Conservation (phyloP, 306 rosid genomes). For the Corylus heterophylla region DNA sequence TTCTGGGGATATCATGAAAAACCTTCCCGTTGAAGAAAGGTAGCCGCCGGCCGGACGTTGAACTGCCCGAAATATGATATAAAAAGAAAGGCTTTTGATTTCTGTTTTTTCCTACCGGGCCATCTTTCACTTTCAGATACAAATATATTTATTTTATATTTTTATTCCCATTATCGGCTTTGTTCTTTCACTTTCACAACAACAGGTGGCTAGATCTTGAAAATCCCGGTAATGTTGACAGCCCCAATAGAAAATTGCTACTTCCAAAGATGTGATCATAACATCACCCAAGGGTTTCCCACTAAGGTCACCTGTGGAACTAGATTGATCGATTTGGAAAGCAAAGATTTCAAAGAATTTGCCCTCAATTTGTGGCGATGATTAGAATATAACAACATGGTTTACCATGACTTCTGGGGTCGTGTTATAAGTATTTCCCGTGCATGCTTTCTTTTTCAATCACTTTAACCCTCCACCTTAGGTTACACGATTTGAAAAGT, state of each 20-base stretch:
- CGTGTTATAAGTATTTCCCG: constrained; percentile 2
- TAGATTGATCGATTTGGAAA: neutral
- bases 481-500: neutral
- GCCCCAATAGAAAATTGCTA: constrained; percentile 17
- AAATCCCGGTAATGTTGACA: constrained; percentile 54
- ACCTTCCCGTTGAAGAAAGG: neutral
- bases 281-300: constrained; percentile 9
- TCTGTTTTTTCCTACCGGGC: too few species aligned
- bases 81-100: too few species aligned
- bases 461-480: constrained; percentile 12
- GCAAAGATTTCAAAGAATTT: neutral
- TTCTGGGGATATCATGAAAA: neutral
- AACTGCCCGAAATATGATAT: too few species aligned
- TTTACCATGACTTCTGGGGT: neutral
- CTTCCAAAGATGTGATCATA: constrained; percentile 22
- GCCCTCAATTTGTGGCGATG: neutral
- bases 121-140: too few species aligned
- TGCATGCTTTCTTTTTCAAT: constrained; percentile 26
- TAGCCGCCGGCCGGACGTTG: too few species aligned
- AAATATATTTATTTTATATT: constrained; percentile 12
- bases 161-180: neutral
- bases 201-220: constrained; percentile 36
- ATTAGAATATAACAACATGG: neutral
- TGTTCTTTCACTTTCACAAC: constrained; percentile 41
- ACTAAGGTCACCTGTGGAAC: neutral